Base-by-base conservation (phyloP, 2,329 filamentous ascomycete genomes). In the Penicillium sp. region DNA sequence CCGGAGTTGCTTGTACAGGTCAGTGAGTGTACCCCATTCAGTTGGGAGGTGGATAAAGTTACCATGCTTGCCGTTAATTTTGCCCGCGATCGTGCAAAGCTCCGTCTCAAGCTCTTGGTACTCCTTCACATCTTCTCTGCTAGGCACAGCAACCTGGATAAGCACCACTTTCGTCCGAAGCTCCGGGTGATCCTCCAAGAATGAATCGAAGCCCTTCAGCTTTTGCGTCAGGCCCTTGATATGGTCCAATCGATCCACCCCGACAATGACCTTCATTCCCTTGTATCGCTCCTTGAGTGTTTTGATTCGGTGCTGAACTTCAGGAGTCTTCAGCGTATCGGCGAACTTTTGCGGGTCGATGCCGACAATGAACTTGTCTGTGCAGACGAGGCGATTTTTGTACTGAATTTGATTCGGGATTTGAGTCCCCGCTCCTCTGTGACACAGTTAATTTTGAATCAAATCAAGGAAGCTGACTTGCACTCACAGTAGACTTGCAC, bases 171-270 rank as follows among this genome's bases (percentile, higher is more conserved):
- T 94, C 61, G 91, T 90, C 54, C 94, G 89, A 87, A 91, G 91
- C 67, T 96, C 91, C 0, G 92, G 92, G 63, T 96, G 88, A 64
- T 95, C 89, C 0, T 89, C 92, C 41, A 97, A 77, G 76, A 96
- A 96, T 3, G 94, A 86, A 69, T 96, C 92, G 44, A 96, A 85
- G 0, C 92, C 92, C 65, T 95, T 90, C 5, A 97, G 78, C 70
- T 97, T 97, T 73, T 96, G 92, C 0, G 90, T 90, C 7, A 97
- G 89, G 51, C 92, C 92, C 74, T 97, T 96, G 82, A 96, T 96
- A 72, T 96, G 96, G 73, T 97, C 92, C 43, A 96, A 81, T 35
- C 92, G 86, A 69, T 97, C 92, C 40, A 96, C 91, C 54, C 92
- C 92, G 31, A 96, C 88, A 52, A 97, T 92, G 53, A 96, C 81